phyloP scores from a whole-genome alignment of 2,329 filamentous ascomycete genomes.

The Beauveria australis region DNA sequence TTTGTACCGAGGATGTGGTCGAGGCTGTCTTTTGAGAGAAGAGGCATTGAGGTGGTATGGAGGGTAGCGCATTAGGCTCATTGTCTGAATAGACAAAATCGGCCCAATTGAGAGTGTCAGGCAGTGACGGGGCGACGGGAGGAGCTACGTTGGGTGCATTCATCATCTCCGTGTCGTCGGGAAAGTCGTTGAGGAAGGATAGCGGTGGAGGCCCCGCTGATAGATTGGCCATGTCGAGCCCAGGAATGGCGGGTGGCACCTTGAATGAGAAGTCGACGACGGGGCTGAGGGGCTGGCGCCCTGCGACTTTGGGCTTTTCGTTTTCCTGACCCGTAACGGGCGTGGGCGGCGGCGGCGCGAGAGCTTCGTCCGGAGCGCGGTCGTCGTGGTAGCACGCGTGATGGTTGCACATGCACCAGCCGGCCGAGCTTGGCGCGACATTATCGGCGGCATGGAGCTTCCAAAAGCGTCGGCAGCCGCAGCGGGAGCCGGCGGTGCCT shows the following conservation, averaged over 20 bases:
- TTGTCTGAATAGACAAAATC: constrained; percentile 33
- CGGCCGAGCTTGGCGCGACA: constrained; percentile 32
- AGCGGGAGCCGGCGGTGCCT: constrained; percentile 43
- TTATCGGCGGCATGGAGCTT: constrained; percentile 31
- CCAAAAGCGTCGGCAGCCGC: constrained; percentile 56
- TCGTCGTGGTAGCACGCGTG: constrained; percentile 56
- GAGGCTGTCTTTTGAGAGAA: constrained; percentile 46
- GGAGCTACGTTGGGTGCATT: constrained; percentile 17
- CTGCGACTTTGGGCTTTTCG: constrained; percentile 35
- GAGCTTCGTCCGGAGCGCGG: constrained; percentile 17
- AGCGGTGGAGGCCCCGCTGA: constrained; percentile 18
- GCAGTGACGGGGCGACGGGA: constrained; percentile 35
- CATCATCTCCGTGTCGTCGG: constrained; percentile 19
- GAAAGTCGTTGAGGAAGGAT: constrained; percentile 27
- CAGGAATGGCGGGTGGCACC: constrained; percentile 26
- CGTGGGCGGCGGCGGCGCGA: constrained; percentile 14
- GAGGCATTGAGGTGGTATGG: constrained; percentile 42
- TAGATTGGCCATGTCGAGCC: constrained; percentile 35
- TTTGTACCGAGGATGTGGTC: constrained; percentile 41
- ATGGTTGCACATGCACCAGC: constrained; percentile 55
- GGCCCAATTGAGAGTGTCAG: constrained; percentile 48
- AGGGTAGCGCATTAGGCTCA: constrained; percentile 25
- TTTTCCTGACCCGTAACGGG: constrained; percentile 41
- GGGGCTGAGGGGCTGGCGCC: constrained; percentile 44
- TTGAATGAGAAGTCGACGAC: constrained; percentile 40